Evolutionary conservation across 305 asterid genomes (phyloP).

Genomic region (Rubia tinctorum): DNA sequence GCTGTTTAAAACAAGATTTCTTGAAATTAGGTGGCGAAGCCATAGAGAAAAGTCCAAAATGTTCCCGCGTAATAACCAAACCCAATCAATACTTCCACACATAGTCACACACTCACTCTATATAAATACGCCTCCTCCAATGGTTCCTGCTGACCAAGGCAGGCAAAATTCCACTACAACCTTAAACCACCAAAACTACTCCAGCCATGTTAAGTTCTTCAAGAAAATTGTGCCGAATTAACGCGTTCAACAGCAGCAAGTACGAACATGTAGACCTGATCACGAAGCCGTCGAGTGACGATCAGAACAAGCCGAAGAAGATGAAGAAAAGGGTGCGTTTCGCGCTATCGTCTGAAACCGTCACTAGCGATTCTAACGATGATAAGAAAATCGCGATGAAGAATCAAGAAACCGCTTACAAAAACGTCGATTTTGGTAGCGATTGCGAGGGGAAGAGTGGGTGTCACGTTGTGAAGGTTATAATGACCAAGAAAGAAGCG

Average conservation of each 20-base stretch:
- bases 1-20: too few relatives aligned
- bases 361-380: not conserved
- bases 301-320: constrained; percentile 6
- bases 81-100: not conserved
- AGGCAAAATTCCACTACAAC: not conserved
- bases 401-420: not conserved
- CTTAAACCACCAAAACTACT: not conserved
- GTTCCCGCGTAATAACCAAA: not conserved
- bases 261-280: not conserved
- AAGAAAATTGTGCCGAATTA: not conserved
- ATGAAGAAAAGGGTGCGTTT: constrained; percentile 14
- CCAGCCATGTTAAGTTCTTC: not conserved
- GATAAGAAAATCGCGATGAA: not conserved
- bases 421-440: not conserved
- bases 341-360: not conserved
- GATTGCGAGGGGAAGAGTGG: not conserved
- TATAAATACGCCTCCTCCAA: not conserved
- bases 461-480: constrained; percentile 17
- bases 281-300: not conserved
- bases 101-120: not conserved
- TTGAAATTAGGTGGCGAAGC: too few relatives aligned
- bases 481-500: constrained; percentile 34
- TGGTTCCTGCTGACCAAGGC: not conserved
- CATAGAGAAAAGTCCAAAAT: not conserved
- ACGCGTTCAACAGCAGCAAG: not conserved